Evolutionary conservation across 805 yeast genomes (phyloP).

Genomic region (Sugiyamaella mastotermitis): DNA sequence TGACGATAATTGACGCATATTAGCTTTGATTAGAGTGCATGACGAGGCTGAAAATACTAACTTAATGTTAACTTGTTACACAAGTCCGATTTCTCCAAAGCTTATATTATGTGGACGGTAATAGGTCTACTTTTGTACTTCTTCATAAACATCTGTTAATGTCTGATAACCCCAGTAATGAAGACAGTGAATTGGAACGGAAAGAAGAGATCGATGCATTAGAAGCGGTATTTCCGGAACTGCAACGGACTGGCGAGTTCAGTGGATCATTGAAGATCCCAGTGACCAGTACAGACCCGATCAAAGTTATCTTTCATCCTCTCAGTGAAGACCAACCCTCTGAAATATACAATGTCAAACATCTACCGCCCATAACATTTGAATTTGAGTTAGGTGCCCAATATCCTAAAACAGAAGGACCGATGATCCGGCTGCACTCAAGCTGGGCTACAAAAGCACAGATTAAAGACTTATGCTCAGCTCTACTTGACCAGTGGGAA

Average conservation of each 20-base stretch:
- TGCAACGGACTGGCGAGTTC: slow-evolving; percentile 1
- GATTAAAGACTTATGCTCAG: slow-evolving; percentile 3
- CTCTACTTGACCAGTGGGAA: slow-evolving; percentile 10
- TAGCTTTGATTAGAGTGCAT: too few relatives aligned
- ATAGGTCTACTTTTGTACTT: too few relatives aligned
- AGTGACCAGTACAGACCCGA: slow-evolving; percentile 6
- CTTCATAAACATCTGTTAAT: too few relatives aligned
- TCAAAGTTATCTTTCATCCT: slow-evolving; percentile 5
- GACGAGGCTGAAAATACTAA: too few relatives aligned
- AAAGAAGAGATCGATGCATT: slow-evolving; percentile 15
- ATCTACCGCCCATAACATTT: slow-evolving; percentile 16
- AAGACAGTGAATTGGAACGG: too few relatives aligned
- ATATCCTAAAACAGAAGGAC: slow-evolving; percentile 14
- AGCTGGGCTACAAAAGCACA: slow-evolving; percentile 10
- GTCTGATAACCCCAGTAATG: too few relatives aligned
- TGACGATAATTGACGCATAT: too few relatives aligned
- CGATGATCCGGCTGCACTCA: slow-evolving; percentile 7
- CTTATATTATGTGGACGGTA: too few relatives aligned
- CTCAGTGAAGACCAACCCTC: not conserved
- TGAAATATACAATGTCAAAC: slow-evolving; percentile 2
- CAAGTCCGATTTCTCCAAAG: too few relatives aligned
- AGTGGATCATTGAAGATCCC: slow-evolving; percentile 8
- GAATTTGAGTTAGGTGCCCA: slow-evolving; percentile 12
- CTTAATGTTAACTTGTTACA: too few relatives aligned
- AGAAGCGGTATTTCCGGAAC: slow-evolving; percentile 19